Evolutionary conservation across 148 eudicot species (phyloP).

Genomic region (Euryodendron excelsum): DNA sequence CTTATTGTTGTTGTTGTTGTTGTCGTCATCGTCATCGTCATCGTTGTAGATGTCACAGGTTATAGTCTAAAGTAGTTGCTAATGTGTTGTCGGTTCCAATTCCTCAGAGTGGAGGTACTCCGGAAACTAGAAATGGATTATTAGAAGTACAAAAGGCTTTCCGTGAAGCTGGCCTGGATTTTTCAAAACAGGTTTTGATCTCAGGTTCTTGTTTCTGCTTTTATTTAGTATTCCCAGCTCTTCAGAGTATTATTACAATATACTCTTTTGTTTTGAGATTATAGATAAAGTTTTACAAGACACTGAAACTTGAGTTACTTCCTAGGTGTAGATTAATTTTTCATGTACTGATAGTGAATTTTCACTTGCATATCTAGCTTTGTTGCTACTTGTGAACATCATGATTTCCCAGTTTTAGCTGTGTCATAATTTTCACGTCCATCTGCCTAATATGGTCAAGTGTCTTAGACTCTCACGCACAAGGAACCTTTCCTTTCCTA

Average conservation of each 20-base stretch:
- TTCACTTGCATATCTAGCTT: neutral
- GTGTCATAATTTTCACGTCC: too few relatives aligned
- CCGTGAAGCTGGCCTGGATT: conserved; percentile 84
- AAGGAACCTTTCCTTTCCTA: too few relatives aligned
- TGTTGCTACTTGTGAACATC: neutral
- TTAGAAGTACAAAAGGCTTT: conserved; percentile 98
- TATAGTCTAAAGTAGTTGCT: conserved; percentile 9
- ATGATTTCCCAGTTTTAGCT: neutral
- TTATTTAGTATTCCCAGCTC: conserved; percentile 16
- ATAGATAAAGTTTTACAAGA: neutral
- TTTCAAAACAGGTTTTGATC: conserved; percentile 95
- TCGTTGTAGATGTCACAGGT: neutral
- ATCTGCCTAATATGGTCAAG: too few relatives aligned
- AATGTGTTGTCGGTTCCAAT: conserved; percentile 8
- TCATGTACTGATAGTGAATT: neutral
- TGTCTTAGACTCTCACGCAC: too few relatives aligned
- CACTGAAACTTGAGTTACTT: neutral
- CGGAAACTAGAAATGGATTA: conserved; percentile 93
- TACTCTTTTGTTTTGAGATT: neutral
- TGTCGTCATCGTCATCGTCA: too few relatives aligned
- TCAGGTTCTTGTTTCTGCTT: conserved; percentile 71
- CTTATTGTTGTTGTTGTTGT: neutral
- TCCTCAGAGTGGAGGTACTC: conserved; percentile 94
- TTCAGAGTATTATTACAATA: conserved; percentile 10
- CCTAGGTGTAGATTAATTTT: neutral